Evolutionary conservation across 352 stramenopile genomes (phyloP).

Genomic region (Phytopythium aichiense): DNA sequence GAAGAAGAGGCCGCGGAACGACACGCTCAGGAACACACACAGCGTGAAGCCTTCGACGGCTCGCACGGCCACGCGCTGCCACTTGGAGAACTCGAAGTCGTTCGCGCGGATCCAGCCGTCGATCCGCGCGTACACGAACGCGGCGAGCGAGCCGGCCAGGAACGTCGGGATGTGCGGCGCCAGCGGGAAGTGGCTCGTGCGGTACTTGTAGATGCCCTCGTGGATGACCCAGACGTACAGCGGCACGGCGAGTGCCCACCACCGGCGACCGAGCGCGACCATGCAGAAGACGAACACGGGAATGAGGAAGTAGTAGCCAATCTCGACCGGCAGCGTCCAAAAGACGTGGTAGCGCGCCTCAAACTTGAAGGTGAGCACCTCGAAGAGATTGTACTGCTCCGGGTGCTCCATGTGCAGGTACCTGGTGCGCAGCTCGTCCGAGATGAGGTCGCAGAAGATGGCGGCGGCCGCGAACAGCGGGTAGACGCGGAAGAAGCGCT

Average conservation of each 20-base stretch:
- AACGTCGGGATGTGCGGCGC: conserved; percentile 30
- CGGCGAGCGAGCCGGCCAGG: conserved; percentile 30
- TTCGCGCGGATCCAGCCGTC: conserved; percentile 15
- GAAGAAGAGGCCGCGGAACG: conserved; percentile 26
- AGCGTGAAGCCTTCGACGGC: conserved; percentile 15
- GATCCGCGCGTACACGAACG: conserved; percentile 23
- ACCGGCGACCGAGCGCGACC: conserved; percentile 12
- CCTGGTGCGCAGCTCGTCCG: conserved; percentile 16
- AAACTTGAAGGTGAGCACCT: conserved; percentile 32
- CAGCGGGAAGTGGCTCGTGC: conserved; percentile 21
- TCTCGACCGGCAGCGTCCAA: conserved; percentile 48
- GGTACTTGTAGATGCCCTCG: conserved; percentile 15
- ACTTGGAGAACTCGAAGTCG: conserved; percentile 15
- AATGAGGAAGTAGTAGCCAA: conserved; percentile 39
- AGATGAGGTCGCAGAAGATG: conserved; percentile 26
- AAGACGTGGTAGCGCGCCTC: conserved; percentile 38
- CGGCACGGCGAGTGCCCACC: conserved; percentile 17
- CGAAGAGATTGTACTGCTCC: conserved; percentile 22
- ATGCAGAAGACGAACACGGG: conserved; percentile 25
- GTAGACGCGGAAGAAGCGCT: conserved; percentile 54
- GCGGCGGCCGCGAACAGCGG: conserved; percentile 41
- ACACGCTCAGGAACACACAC: conserved; percentile 23
- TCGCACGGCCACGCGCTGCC: conserved; percentile 16
- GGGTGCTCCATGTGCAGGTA: conserved; percentile 23
- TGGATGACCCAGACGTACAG: conserved; percentile 18